Evolutionary conservation across 345 rosid species (phyloP), one percentile per base, ranked within the genome.

Genomic region (Arabidopsis suecica): DNA sequence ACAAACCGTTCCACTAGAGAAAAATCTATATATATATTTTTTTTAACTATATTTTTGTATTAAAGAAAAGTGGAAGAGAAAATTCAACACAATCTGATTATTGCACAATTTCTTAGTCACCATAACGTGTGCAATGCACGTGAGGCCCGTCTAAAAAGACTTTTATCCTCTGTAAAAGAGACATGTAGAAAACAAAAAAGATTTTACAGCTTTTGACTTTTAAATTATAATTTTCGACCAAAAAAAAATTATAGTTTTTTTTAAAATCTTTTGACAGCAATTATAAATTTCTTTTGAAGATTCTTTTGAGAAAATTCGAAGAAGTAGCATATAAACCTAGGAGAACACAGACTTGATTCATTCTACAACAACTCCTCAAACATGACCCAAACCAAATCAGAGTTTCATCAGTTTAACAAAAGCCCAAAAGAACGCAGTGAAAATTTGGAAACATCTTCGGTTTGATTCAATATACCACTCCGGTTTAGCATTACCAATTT

Each of bases 41-140:
- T 16, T 16, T 16, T 0, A 16, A 16, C 18, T 16, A 16, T 16
- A 16, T 16, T 16, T 16, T 16, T 16, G 18, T 16, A 16, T 16
- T 16, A 16, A 16, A 16, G 54, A 33, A 33, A 33, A 33, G 6
- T 33, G 6, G 6, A 5, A 33, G 5, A 33, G 36, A 49, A 49
- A 16, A 38, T 38, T 38, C 42, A 2, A 9, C 42, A 38, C 42
- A 49, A 49, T 18, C 54, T 49, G 5, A 44, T 44, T 16, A 42
- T 42, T 14, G 6, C 14, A 44, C 16, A 12, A 44, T 18, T 7
- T 20, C 1, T 18, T 47, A 47, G 57, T 59, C 28, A 11, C 28
- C 36, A 28, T n/a, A 55, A 36, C 66, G 65, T 74, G 57, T 74
- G 57, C 72, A 56, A 45, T 3, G 71, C 77, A 65, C 48, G 32